These are phyloP conservation scores for Metarhizium robertsii DNA, from an alignment of 2,329 filamentous ascomycete species.

Conservation along the genomic window DNA sequence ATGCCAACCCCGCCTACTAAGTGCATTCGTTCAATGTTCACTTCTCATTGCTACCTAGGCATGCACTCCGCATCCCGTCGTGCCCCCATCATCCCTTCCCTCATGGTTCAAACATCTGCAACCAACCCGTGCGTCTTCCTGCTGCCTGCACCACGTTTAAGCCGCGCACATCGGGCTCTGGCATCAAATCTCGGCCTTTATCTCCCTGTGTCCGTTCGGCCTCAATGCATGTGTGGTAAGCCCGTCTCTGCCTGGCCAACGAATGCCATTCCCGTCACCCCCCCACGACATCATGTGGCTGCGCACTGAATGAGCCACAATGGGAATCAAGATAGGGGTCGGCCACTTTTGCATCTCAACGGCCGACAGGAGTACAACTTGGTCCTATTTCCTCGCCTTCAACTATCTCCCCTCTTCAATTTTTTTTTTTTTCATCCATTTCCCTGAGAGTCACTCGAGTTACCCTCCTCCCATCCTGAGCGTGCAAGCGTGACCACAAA, in stretches of 20 bases:
- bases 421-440: not conserved
- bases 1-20: too few relatives aligned
- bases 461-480: not conserved
- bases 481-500: not conserved
- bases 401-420: too few relatives aligned
- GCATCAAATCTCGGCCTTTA: too few relatives aligned
- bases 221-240: not conserved
- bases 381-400: not conserved
- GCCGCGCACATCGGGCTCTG: too few relatives aligned
- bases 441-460: too few relatives aligned
- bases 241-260: not conserved
- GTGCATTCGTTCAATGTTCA: too few relatives aligned
- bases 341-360: not conserved
- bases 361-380: not conserved
- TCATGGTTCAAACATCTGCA: too few relatives aligned
- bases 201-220: not conserved
- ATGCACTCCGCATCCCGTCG: too few relatives aligned
- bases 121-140: too few relatives aligned
- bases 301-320: not conserved
- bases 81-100: too few relatives aligned
- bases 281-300: constrained; percentile 3
- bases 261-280: not conserved
- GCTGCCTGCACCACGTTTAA: too few relatives aligned
- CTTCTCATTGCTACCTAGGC: too few relatives aligned
- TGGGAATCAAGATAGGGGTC: not conserved